Evolutionary conservation across 1,284 basidiomycete species (phyloP).

Genomic region (Rhodotorula mucilaginosa): DNA sequence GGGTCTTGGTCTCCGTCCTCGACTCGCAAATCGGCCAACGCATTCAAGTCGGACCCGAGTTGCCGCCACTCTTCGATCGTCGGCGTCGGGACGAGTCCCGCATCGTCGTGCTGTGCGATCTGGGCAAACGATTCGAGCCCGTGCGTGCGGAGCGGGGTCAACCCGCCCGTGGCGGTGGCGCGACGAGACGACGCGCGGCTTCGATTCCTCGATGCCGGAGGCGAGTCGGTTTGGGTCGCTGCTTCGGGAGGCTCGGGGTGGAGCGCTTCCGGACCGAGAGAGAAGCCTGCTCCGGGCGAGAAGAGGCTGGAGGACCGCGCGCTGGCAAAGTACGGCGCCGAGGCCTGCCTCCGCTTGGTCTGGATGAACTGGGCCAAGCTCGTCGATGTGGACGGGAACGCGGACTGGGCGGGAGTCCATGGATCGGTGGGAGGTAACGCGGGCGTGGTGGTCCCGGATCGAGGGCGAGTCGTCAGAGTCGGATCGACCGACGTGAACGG

Average conservation of each 20-base stretch:
- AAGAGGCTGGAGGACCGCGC: constrained; percentile 21
- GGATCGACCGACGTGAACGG: constrained; percentile 7
- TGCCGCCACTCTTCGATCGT: constrained; percentile 42
- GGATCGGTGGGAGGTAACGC: constrained; percentile 19
- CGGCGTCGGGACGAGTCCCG: constrained; percentile 37
- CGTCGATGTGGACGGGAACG: constrained; percentile 18
- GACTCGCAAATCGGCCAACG: constrained; percentile 23
- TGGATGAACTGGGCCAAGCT: constrained; percentile 40
- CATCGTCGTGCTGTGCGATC: constrained; percentile 1
- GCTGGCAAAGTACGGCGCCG: constrained; percentile 38
- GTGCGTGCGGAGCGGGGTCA: constrained; percentile 9
- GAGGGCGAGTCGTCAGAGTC: neutral
- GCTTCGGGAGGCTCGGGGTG: neutral
- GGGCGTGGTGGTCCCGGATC: neutral
- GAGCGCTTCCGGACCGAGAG: constrained; percentile 3
- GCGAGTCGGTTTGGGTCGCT: neutral
- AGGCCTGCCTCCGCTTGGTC: constrained; percentile 41
- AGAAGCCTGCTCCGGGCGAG: constrained; percentile 18
- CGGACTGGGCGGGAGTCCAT: constrained; percentile 8
- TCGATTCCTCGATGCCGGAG: constrained; percentile 10
- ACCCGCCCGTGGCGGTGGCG: constrained; percentile 20
- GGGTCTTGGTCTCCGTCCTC: constrained; percentile 2
- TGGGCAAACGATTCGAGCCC: constrained; percentile 8
- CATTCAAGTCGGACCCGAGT: constrained; percentile 35
- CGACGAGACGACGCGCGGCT: constrained; percentile 9